Conservation (phyloP, 108 stramenopile genomes). For the Pseudonitzschia multistriata region DNA sequence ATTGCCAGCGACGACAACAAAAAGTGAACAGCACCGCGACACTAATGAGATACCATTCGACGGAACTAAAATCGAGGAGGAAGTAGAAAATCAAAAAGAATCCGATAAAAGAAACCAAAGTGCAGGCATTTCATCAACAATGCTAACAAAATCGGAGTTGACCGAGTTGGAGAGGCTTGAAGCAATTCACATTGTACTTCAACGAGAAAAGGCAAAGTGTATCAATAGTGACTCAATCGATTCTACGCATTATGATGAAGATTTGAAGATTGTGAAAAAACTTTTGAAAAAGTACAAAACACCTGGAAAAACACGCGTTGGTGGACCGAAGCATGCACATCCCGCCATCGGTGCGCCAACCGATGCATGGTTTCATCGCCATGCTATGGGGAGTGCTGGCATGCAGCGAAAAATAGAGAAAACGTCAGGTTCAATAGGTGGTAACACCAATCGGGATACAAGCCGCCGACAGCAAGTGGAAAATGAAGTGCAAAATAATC, state of each 20-base stretch:
- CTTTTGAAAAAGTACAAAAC: slow-evolving; percentile 10
- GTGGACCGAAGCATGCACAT: not conserved
- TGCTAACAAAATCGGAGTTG: not conserved
- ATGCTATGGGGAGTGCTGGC: not conserved
- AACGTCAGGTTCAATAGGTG: not conserved
- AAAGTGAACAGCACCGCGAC: too few species aligned
- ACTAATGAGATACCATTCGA: too few species aligned
- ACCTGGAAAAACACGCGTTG: not conserved
- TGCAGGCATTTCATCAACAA: not conserved
- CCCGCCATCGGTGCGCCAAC: not conserved
- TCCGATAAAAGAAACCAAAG: not conserved
- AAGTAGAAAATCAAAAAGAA: not conserved
- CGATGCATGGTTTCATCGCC: slow-evolving; percentile 12
- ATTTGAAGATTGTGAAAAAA: not conserved
- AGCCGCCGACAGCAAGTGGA: not conserved
- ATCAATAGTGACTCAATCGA: not conserved
- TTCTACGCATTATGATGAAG: not conserved
- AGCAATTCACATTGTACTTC: not conserved
- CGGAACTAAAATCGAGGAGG: too few species aligned
- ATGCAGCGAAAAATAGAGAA: not conserved
- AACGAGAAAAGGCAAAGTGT: not conserved
- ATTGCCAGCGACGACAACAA: too few species aligned
- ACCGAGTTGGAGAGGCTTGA: not conserved
- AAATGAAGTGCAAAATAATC: too few species aligned
- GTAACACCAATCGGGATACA: not conserved